Conservation (phyloP, 148 eudicot species). For the Rhododendron griersonianum region DNA sequence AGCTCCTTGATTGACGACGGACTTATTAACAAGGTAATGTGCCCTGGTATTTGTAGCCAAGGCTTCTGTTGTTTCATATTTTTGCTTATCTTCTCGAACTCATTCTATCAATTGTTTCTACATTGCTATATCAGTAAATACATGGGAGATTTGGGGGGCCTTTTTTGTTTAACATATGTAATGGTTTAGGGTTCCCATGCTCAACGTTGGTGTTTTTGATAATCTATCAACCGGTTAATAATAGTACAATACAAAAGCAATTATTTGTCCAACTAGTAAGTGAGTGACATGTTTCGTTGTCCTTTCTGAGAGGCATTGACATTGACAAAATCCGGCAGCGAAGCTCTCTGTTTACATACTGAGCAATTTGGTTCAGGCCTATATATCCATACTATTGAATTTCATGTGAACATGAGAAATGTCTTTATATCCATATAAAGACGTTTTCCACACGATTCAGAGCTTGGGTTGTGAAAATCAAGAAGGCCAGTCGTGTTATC, state of each 20-base stretch:
- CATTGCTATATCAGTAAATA: background rate
- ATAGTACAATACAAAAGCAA: background rate
- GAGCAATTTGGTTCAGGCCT: background rate
- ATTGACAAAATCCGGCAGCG: background rate
- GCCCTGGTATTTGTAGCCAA: background rate
- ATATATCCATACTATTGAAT: background rate
- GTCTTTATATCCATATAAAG: no score
- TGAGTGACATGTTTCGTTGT: background rate
- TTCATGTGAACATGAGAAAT: background rate
- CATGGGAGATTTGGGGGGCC: background rate
- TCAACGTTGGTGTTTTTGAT: background rate
- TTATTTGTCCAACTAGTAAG: background rate
- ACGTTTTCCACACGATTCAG: background rate
- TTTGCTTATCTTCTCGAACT: background rate
- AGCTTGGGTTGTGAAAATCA: background rate
- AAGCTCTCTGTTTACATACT: background rate
- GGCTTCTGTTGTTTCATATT: background rate
- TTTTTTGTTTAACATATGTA: background rate
- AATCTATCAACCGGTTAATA: background rate
- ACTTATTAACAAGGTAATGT: conserved; percentile 81
- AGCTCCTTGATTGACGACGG: conserved; percentile 91
- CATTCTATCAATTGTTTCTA: background rate
- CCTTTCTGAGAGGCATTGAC: background rate
- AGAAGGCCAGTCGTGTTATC: background rate
- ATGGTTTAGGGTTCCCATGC: background rate